Evolutionary conservation across 331 rosid species (phyloP), one percentile per base, ranked within the genome.

Genomic region (Pyrus hybrid): DNA sequence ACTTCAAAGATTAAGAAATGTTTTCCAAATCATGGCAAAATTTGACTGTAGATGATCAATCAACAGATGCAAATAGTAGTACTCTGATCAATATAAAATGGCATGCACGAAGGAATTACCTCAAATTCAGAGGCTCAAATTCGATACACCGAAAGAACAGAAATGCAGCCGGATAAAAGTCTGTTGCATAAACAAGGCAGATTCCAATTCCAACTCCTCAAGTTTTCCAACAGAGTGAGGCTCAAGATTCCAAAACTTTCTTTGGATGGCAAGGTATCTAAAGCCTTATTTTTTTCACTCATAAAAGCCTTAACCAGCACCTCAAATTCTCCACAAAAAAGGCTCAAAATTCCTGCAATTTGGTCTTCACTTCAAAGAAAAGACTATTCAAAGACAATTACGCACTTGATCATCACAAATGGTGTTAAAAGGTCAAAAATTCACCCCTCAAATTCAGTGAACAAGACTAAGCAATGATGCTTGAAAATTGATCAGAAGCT

Each of bases 201-300:
- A 85, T 80, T 76, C 88, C 84, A 79, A 72, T 78, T 80, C 28
- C 87, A 81, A 70, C 64, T 22, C 72, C 73, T 51, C 82, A 68
- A 84, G 83, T 68, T 80, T 77, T 81, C 53, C 72, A 78, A 28
- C 43, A 76, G 81, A 77, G 83, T 81, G 78, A 73, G 77, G 63
- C 79, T 74, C 80, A 85, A 65, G 86, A 43, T 9, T 64, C 73
- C 70, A 68, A 76, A 73, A 72, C 88, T 78, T 87, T 82, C 81
- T 87, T 82, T 72, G 83, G 84, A 83, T 88, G 93, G 65, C 72
- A 89, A 91, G 88, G 90, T 75, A 91, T 93, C 89, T 66, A 79
- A 77, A 86, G 70, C 83, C 84, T 64, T 86, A 78, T 56, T 74
- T 47, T 81, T 70, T 63, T 70, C 77, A 33, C 73, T 76, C 77